A percentile compares a stretch with the other conserved stretches of the same genome.
phyloP scores from a whole-genome alignment of 805 yeast genomes.

The Hyphopichia homilentoma region DNA sequence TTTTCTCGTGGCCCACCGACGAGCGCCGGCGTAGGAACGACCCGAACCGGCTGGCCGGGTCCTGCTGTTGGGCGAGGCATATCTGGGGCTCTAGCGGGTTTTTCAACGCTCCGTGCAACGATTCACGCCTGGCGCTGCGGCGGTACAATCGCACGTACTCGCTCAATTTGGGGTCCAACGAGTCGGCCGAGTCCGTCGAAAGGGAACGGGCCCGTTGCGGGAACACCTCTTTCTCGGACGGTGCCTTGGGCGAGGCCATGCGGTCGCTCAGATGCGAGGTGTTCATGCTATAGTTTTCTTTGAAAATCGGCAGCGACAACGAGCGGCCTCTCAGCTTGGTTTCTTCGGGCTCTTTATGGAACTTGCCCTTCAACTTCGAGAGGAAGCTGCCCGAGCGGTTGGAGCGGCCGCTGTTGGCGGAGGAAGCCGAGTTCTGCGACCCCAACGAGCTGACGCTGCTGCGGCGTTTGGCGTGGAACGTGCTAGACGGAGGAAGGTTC shows the following conservation, averaged over 20 bases:
- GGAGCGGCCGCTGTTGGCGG: conserved; percentile 10
- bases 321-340: no score
- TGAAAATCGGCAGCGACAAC: conserved; percentile 11
- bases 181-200: neutral
- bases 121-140: no score
- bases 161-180: conserved; percentile 29
- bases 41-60: no score
- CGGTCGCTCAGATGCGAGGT: no score
- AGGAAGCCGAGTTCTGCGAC: conserved; percentile 13
- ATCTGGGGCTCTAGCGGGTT: no score
- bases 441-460: conserved; percentile 17
- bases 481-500: conserved; percentile 7
- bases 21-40: neutral
- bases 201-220: neutral
- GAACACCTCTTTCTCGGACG: conserved; percentile 2
- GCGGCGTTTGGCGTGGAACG: conserved; percentile 7
- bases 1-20: neutral
- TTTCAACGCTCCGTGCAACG: no score
- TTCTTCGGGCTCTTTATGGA: conserved; percentile 11
- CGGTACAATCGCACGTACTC: no score
- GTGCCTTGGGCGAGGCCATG: conserved; percentile 2
- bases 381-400: conserved; percentile 17
- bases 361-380: conserved; percentile 33
- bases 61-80: no score
- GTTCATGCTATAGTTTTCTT: conserved; percentile 11